Base-by-base conservation (phyloP, 2,329 filamentous ascomycete species). In the Pseudophaeomoniella oleicola region DNA sequence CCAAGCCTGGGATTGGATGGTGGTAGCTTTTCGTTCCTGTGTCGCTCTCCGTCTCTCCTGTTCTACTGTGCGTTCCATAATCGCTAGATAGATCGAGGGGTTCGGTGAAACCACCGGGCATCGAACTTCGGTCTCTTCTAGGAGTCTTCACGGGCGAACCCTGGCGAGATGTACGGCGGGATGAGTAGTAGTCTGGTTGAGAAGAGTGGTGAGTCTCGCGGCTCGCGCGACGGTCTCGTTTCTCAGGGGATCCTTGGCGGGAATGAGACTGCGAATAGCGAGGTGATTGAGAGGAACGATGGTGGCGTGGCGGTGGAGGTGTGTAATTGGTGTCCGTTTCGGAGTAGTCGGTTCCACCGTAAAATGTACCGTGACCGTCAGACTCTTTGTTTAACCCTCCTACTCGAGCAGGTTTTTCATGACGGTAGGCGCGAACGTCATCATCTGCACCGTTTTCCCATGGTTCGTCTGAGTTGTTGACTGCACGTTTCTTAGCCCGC, bases 361-460 rank as follows among this genome's bases (percentile, higher is more conserved):
- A 93, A n/a, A 27, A 27, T 6, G 22, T 27, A 45, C 74, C 66
- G 41, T 76, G 81, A 42, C 78, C 81, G 47, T 94, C 88, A 31
- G 78, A 70, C 46, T 81, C 69, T 49, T 79, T 78, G 60, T 96
- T 96, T 56, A 96, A 64, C 14, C 88, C 88, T 22, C 88, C 88
- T 2, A 96, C 86, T 36, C 81, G 72, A 1, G 88, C 88, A 2
- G 85, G 66, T 55, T 79, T 83, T 62, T 96, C 88, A 51, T 85
- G 71, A 16, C 87, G 81, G 64, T 96, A 96, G 19, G 75, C 75
- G 40, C 80, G 75, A 38, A 96, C 72, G 41, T 90, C 79, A 33
- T 74, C 64, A 47, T 77, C 66, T 16, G 72, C 77, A 36, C 66
- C 66, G 29, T 67, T 69, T 53, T 82, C 79, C 48, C 75, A 75